Evolutionary conservation across 2,329 filamentous ascomycete species (phyloP).

Genomic region (Fusarium brachygibbosum): DNA sequence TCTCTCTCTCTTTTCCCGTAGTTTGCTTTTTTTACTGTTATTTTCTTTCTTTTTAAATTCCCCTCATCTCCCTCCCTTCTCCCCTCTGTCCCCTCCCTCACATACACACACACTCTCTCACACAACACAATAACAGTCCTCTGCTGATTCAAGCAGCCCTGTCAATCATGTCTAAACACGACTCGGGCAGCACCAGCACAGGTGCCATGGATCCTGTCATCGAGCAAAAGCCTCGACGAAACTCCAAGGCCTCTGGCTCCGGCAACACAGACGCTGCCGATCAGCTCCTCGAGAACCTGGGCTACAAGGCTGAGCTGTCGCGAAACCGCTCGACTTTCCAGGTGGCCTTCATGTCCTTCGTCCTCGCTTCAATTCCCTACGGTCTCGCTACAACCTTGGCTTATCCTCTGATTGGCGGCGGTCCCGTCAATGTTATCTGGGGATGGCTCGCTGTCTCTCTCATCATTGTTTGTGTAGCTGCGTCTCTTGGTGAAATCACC

Average conservation of each 20-base stretch:
- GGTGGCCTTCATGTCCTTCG: constrained; percentile 82
- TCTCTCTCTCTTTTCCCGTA: neutral
- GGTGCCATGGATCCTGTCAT: constrained; percentile 39
- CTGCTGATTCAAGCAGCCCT: neutral
- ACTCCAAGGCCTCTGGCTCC: constrained; percentile 43
- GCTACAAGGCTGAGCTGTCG: constrained; percentile 74
- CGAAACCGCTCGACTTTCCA: constrained; percentile 76
- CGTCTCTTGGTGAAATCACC: constrained; percentile 80
- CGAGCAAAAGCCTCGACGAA: constrained; percentile 48
- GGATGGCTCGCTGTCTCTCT: constrained; percentile 77
- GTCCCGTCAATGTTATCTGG: constrained; percentile 79
- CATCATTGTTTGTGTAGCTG: constrained; percentile 78
- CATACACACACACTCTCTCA: neutral
- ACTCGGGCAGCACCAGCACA: constrained; percentile 39
- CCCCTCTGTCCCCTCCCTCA: neutral
- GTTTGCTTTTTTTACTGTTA: neutral
- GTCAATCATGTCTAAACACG: constrained; percentile 38
- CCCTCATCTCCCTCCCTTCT: neutral
- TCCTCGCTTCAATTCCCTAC: constrained; percentile 80
- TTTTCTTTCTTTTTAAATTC: constrained; percentile 23
- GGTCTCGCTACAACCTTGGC: constrained; percentile 77
- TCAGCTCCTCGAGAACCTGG: constrained; percentile 72
- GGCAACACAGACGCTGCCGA: constrained; percentile 64
- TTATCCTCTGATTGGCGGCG: constrained; percentile 76
- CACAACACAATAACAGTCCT: neutral